Conservation (phyloP, 305 asterid species). For the Fraxinus greggii region DNA sequence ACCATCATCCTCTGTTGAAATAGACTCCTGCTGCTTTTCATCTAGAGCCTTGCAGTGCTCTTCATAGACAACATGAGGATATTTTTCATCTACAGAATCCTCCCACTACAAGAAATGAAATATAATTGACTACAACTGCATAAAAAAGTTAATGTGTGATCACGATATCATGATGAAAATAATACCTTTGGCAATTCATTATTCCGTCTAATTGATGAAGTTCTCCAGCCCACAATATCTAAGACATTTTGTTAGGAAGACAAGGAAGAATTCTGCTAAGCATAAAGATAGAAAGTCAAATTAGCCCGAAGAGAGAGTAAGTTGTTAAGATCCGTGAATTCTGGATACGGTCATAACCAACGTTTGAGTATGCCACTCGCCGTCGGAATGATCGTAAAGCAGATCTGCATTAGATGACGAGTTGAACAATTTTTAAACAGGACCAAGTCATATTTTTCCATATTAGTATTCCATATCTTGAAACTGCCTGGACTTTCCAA, state of each 20-base stretch:
- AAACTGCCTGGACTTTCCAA: conserved; percentile 11
- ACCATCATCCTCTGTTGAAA: conserved; percentile 39
- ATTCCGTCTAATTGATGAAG: conserved; percentile 90
- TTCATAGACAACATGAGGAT: conserved; percentile 92
- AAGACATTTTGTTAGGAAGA: conserved; percentile 41
- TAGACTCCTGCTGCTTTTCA: conserved; percentile 45
- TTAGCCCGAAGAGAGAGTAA: conserved; percentile 6
- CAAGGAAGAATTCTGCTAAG: conserved; percentile 8
- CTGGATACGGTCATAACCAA: conserved; percentile 88
- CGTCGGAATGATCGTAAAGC: conserved; percentile 69
- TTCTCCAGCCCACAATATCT: conserved; percentile 99
- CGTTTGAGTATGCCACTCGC: conserved; percentile 83
- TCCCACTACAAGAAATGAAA: conserved; percentile 68
- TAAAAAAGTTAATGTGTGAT: conserved; percentile 10
- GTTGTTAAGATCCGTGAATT: not conserved
- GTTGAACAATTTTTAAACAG: conserved; percentile 13
- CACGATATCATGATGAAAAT: conserved; percentile 10
- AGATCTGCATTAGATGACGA: conserved; percentile 54
- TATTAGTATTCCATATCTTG: not conserved
- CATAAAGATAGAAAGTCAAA: conserved; percentile 1
- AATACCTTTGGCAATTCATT: conserved; percentile 87
- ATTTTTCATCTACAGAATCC: conserved; percentile 68
- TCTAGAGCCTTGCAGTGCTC: conserved; percentile 87
- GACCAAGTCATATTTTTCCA: not conserved
- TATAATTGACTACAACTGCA: conserved; percentile 10